Conservation (phyloP, 768 basidiomycete genomes). For the Kondoa malvinella region DNA sequence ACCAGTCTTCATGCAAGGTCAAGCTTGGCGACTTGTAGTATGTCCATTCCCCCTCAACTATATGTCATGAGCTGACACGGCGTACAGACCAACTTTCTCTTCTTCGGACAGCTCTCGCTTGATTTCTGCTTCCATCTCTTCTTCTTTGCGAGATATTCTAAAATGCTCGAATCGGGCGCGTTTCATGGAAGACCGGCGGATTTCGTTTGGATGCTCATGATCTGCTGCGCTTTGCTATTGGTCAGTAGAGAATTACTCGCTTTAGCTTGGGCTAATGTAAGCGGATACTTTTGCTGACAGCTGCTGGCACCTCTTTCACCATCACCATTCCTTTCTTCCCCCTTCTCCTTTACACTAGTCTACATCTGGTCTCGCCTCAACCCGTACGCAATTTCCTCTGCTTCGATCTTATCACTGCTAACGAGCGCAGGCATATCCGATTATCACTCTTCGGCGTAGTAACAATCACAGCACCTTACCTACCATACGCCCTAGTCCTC, state of each 20-base stretch:
- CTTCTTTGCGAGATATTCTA: constrained; percentile 96
- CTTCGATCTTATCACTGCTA: not conserved
- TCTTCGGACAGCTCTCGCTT: constrained; percentile 80
- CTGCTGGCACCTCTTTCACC: constrained; percentile 23
- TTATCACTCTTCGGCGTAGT: constrained; percentile 88
- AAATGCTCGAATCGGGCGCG: constrained; percentile 91
- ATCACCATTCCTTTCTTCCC: constrained; percentile 46
- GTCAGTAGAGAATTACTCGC: constrained; percentile 43
- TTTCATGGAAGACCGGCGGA: constrained; percentile 81
- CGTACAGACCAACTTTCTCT: constrained; percentile 32
- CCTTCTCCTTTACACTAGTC: constrained; percentile 46
- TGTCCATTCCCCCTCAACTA: not conserved
- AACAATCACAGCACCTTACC: constrained; percentile 87
- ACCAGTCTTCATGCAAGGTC: constrained; percentile 21
- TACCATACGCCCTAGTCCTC: constrained; percentile 74
- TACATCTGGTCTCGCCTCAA: constrained; percentile 95
- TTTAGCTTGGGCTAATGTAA: constrained; percentile 5
- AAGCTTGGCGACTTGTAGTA: constrained; percentile 15
- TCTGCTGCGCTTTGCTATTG: constrained; percentile 69
- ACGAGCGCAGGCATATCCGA: constrained; percentile 41
- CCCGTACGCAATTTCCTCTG: constrained; percentile 38
- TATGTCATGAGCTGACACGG: constrained; percentile 8
- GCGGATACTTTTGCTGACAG: constrained; percentile 12
- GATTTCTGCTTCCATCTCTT: constrained; percentile 95
- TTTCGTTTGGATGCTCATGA: constrained; percentile 82